phyloP scores from a whole-genome alignment of 352 stramenopile genomes.

The Phytopythium cucurbitacearum region DNA sequence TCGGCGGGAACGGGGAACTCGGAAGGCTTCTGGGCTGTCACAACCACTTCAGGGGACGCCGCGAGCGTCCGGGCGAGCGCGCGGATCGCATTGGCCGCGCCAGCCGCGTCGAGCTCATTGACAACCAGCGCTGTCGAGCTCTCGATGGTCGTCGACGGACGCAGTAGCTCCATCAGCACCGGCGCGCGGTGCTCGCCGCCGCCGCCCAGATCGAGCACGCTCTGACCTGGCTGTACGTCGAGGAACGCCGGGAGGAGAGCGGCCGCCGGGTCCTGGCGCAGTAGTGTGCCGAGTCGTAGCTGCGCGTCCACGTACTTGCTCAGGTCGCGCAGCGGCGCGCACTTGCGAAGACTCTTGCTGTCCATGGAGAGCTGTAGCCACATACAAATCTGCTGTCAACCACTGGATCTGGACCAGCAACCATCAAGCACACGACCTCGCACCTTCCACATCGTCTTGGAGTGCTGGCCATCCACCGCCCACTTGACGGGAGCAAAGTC shows the following conservation, averaged over 20 bases:
- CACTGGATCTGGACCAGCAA: neutral
- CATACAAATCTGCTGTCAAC: neutral
- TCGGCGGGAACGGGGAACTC: constrained; percentile 51
- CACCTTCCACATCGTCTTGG: constrained; percentile 75
- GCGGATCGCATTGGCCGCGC: constrained; percentile 42
- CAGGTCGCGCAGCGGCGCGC: constrained; percentile 83
- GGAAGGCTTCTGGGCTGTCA: constrained; percentile 69
- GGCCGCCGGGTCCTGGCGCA: constrained; percentile 93
- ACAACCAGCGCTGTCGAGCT: constrained; percentile 47
- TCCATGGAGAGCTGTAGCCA: constrained; percentile 41
- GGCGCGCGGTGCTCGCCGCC: constrained; percentile 63
- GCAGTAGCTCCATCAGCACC: constrained; percentile 43
- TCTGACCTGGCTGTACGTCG: constrained; percentile 77
- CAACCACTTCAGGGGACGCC: constrained; percentile 38
- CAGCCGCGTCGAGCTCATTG: constrained; percentile 63
- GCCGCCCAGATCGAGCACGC: constrained; percentile 65
- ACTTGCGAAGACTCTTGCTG: constrained; percentile 83
- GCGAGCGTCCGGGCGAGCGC: constrained; percentile 55
- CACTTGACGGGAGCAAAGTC: constrained; percentile 63
- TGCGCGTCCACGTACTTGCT: constrained; percentile 92
- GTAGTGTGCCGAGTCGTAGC: constrained; percentile 83
- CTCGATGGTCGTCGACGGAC: constrained; percentile 6
- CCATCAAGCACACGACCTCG: neutral
- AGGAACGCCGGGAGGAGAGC: constrained; percentile 96
- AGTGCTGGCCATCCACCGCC: constrained; percentile 20